These are phyloP conservation scores for Phanerodontia chrysosporium DNA, from an alignment of 768 basidiomycete species.

Conservation along the genomic window DNA sequence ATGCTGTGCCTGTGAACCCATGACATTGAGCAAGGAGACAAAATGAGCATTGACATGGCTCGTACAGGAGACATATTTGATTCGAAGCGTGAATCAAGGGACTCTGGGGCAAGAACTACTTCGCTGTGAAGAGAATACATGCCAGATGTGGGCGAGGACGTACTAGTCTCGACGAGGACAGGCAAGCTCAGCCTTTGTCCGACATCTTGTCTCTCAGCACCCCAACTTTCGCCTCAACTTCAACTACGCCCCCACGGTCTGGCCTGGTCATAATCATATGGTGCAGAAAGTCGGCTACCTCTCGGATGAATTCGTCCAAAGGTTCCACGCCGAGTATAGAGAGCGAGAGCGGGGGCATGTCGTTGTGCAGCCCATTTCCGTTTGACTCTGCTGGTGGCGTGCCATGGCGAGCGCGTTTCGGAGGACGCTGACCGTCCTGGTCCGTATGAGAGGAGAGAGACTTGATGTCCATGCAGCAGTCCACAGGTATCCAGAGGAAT, in stretches of 20 bases:
- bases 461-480: slow-evolving; percentile 7
- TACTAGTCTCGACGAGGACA: slow-evolving; percentile 81
- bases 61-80: slow-evolving; percentile 89
- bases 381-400: slow-evolving; percentile 27
- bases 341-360: slow-evolving; percentile 62
- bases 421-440: slow-evolving; percentile 26
- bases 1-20: slow-evolving; percentile 65
- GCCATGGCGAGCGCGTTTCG: slow-evolving; percentile 36
- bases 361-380: background rate
- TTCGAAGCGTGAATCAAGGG: slow-evolving; percentile 70
- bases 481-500: background rate
- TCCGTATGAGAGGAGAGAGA: slow-evolving; percentile 20
- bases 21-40: background rate
- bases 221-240: slow-evolving; percentile 91
- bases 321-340: slow-evolving; percentile 89
- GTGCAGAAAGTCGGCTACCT: slow-evolving; percentile 86
- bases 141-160: slow-evolving; percentile 25
- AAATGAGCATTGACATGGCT: slow-evolving; percentile 11
- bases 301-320: slow-evolving; percentile 88
- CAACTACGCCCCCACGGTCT: slow-evolving; percentile 54
- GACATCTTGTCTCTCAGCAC: slow-evolving; percentile 55
- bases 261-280: slow-evolving; percentile 55
- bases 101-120: slow-evolving; percentile 65
- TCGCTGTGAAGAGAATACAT: background rate
- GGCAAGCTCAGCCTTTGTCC: slow-evolving; percentile 61